Evolutionary conservation across 1,284 basidiomycete species (phyloP).

Genomic region (Cutaneotrichosporon sp.): DNA sequence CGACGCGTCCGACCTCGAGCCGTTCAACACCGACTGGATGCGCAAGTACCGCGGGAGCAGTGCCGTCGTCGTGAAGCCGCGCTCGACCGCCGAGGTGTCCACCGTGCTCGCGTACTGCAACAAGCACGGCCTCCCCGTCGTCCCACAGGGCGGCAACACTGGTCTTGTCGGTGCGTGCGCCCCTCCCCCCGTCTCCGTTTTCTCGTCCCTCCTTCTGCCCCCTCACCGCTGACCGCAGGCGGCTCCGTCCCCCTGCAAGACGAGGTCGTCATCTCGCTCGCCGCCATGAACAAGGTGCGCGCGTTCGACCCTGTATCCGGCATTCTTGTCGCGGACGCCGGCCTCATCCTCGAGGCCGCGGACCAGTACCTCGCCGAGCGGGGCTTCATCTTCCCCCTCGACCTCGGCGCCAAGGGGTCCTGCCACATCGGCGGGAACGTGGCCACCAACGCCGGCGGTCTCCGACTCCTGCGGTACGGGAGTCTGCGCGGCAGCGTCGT

Average conservation of each 20-base stretch:
- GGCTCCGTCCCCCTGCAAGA: conserved; percentile 88
- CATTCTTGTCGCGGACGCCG: conserved; percentile 71
- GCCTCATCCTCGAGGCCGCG: conserved; percentile 89
- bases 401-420: conserved; percentile 97
- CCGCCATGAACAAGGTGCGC: conserved; percentile 81
- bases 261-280: conserved; percentile 83
- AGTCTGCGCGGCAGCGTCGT: conserved; percentile 93
- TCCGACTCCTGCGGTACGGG: conserved; percentile 91
- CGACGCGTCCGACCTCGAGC: conserved; percentile 76
- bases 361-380: conserved; percentile 84
- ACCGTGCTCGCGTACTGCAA: conserved; percentile 84
- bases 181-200: too few species aligned
- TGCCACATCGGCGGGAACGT: conserved; percentile 99
- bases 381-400: conserved; percentile 95
- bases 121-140: conserved; percentile 75
- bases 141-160: conserved; percentile 98
- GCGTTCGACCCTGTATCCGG: conserved; percentile 88
- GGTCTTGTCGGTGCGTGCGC: conserved; percentile 76
- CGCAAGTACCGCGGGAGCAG: conserved; percentile 85
- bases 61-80: conserved; percentile 88
- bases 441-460: conserved; percentile 95
- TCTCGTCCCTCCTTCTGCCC: too few species aligned
- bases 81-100: conserved; percentile 82
- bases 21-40: conserved; percentile 96
- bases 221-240: conserved; percentile 54